Conservation (phyloP, 805 yeast species). For the Osmozyma mogii region DNA sequence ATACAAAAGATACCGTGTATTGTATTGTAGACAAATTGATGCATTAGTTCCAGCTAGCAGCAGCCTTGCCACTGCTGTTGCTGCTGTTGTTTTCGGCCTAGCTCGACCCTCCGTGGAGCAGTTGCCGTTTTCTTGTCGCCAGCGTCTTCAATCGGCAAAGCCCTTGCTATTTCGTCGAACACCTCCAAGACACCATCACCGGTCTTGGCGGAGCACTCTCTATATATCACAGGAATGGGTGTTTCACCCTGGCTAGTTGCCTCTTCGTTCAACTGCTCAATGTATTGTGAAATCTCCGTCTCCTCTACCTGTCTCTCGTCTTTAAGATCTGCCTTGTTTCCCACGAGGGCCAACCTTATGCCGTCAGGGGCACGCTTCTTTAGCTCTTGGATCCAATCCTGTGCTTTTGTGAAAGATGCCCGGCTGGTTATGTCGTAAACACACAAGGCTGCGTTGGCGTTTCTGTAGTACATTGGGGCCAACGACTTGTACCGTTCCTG, state of each 20-base stretch:
- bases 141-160: conserved; percentile 35
- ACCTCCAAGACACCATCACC: conserved; percentile 38
- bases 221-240: conserved; percentile 23
- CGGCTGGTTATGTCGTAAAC: conserved; percentile 95
- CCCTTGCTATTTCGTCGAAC: conserved; percentile 31
- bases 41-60: conserved; percentile 7
- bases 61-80: conserved; percentile 13
- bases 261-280: conserved; percentile 30
- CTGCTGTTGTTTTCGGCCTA: conserved; percentile 8
- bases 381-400: conserved; percentile 96
- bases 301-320: conserved; percentile 35
- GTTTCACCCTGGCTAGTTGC: too few species aligned
- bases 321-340: conserved; percentile 81
- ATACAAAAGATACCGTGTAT: neutral
- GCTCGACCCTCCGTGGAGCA: conserved; percentile 10
- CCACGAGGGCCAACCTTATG: conserved; percentile 88
- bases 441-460: conserved; percentile 94
- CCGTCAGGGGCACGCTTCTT: conserved; percentile 93
- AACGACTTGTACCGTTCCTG: conserved; percentile 94
- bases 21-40: too few species aligned
- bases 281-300: conserved; percentile 41
- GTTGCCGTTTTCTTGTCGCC: conserved; percentile 6
- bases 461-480: conserved; percentile 96
- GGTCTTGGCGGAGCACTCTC: conserved; percentile 39
- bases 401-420: conserved; percentile 88